Evolutionary conservation across 768 basidiomycete species (phyloP).

Genomic region (Mycena galericulata): DNA sequence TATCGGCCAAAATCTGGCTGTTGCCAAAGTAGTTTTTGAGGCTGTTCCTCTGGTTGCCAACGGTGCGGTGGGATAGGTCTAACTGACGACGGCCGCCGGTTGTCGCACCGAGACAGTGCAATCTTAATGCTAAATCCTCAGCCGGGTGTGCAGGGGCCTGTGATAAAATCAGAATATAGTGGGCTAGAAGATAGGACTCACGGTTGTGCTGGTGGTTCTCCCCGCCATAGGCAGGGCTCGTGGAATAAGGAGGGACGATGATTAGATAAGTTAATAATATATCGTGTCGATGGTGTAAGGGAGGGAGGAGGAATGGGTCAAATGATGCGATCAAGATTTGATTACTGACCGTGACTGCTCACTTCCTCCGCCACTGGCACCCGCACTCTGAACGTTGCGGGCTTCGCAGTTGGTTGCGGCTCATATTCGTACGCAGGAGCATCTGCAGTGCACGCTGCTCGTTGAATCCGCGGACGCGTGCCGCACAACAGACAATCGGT

Average conservation of each 20-base stretch:
- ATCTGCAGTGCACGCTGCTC: too few relatives aligned
- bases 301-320: too few relatives aligned
- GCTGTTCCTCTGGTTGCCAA: not conserved
- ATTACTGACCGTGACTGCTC: too few relatives aligned
- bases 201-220: not conserved
- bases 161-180: constrained; percentile 11
- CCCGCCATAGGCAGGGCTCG: constrained; percentile 4
- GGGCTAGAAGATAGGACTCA: not conserved
- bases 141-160: not conserved
- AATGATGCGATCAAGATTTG: too few relatives aligned
- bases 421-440: too few relatives aligned
- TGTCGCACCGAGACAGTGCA: constrained; percentile 5
- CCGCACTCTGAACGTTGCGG: too few relatives aligned
- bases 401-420: too few relatives aligned
- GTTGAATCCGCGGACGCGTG: too few relatives aligned
- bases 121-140: not conserved
- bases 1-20: not conserved
- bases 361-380: too few relatives aligned
- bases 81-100: constrained; percentile 1
- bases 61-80: not conserved
- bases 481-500: constrained; percentile 66
- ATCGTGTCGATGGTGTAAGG: too few relatives aligned
- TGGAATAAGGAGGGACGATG: not conserved
- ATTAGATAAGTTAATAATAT: not conserved
- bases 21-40: not conserved